These are phyloP conservation scores for Yamadazyma blattariae DNA, from an alignment of 1,139 yeast species.

Conservation along the genomic window DNA sequence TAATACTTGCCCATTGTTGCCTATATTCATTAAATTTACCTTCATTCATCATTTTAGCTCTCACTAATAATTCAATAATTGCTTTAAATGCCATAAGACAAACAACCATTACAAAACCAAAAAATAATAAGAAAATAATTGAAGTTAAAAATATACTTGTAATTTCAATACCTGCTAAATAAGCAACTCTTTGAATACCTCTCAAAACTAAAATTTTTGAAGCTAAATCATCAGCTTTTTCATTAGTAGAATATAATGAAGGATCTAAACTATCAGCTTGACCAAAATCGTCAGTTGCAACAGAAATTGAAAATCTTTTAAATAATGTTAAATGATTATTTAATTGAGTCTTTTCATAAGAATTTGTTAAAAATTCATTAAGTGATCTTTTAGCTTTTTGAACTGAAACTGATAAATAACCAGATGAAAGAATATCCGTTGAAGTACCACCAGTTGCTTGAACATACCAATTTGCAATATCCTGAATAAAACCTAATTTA, in stretches of 20 bases:
- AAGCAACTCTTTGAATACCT: slow-evolving; percentile 92
- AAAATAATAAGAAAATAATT: slow-evolving; percentile 75
- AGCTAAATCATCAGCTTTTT: slow-evolving; percentile 51
- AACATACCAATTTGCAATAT: slow-evolving; percentile 88
- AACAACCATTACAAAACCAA: slow-evolving; percentile 69
- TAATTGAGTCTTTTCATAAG: slow-evolving; percentile 17
- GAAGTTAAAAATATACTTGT: slow-evolving; percentile 86
- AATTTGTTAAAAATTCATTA: slow-evolving; percentile 16
- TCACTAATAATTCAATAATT: slow-evolving; percentile 64
- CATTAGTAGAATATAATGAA: slow-evolving; percentile 67
- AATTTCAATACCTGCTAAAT: slow-evolving; percentile 77
- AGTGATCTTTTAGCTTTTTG: slow-evolving; percentile 51
- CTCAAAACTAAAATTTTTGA: slow-evolving; percentile 75
- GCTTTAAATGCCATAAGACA: slow-evolving; percentile 70
- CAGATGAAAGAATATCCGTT: slow-evolving; percentile 62
- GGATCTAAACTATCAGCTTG: slow-evolving; percentile 50
- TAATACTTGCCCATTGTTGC: slow-evolving; percentile 71
- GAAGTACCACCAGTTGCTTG: slow-evolving; percentile 94
- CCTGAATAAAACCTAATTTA: slow-evolving; percentile 75
- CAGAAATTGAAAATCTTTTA: slow-evolving; percentile 30
- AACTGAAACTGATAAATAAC: slow-evolving; percentile 70
- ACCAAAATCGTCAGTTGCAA: slow-evolving; percentile 42
- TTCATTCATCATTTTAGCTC: slow-evolving; percentile 57
- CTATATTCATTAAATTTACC: slow-evolving; percentile 77
- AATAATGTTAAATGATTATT: slow-evolving; percentile 20